phyloP scores from a whole-genome alignment of 2,329 filamentous ascomycete genomes.

The Aspergillus neotritici region DNA sequence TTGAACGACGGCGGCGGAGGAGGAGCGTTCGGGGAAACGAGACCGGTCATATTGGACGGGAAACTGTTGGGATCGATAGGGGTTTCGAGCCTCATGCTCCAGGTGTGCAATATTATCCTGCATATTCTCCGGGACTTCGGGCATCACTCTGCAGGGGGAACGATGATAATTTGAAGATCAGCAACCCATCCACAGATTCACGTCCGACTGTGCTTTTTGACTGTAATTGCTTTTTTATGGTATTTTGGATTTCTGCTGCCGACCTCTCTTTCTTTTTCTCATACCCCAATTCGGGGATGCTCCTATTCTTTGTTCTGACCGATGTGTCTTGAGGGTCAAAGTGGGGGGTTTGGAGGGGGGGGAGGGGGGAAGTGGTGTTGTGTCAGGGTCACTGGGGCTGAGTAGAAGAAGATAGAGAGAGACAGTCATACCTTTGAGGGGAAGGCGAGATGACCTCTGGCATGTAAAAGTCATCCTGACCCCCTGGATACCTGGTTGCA shows the following conservation, averaged over 20 bases:
- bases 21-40: conserved; percentile 34
- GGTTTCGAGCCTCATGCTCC: conserved; percentile 64
- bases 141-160: conserved; percentile 64
- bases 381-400: conserved; percentile 5
- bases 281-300: too few relatives aligned
- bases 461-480: conserved; percentile 63
- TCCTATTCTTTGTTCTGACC: too few relatives aligned
- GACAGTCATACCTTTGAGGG: conserved; percentile 57
- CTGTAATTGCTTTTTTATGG: too few relatives aligned
- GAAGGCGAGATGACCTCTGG: conserved; percentile 64
- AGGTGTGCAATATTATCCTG: conserved; percentile 88
- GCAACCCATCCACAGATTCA: conserved; percentile 15
- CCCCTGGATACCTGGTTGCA: conserved; percentile 64
- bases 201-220: conserved; percentile 7
- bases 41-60: conserved; percentile 28
- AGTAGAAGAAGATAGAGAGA: conserved; percentile 1
- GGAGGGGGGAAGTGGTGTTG: conserved; percentile 5
- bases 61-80: conserved; percentile 41
- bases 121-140: conserved; percentile 94
- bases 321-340: too few relatives aligned
- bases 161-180: conserved; percentile 18
- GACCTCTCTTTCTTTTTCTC: conserved; percentile 2
- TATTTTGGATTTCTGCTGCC: neutral
- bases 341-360: neutral
- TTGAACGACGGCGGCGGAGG: conserved; percentile 27